Evolutionary conservation across 257 asterid genomes (phyloP), one percentile per base, ranked within the genome.

Genomic region (Primulina eburnea): DNA sequence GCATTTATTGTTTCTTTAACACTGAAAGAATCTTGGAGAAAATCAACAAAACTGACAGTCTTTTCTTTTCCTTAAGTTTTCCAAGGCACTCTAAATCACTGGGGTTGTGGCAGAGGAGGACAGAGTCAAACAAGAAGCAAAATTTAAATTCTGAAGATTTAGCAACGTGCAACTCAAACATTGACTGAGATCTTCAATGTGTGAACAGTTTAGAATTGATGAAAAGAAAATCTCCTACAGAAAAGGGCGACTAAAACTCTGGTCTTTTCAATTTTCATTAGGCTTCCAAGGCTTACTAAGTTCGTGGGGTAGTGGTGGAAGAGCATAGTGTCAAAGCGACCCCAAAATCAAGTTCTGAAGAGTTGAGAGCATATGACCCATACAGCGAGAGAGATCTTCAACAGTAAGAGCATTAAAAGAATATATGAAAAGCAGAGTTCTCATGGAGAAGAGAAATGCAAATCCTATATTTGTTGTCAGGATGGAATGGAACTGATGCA

Each of bases 381-480:
- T 16, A 28, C 47, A 28, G 21, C 11, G 69, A 64, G 69, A 64
- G 68, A 64, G 21, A 64, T 64, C 29, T 43, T 66, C 57, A 47
- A 50, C 26, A 7, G 12, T 28, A 11, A 8, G 50, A 18, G 50
- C 69, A n/a, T 52, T 9, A 55, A n/a, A 32, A 17, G 8, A 64
- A 37, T 0, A 37, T 50, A 14, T 14, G 56, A 16, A 50, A 50
- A 50, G n/a, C n/a, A 50, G 20, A 50, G 20, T 50, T 50, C 56
- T 14, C 20, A 16, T 50, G 2, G 56, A 5, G 20, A 50, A 50
- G 56, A 16, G 2, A 50, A 16, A 50, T 50, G 8, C 4, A 50
- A 50, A 50, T 50, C 2, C 5, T 14, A 4, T 16, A 16, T 16
- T 16, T 50, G 56, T 50, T 4, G 56, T 50, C 2, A 50, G 56